Evolutionary conservation across 1,139 yeast species (phyloP), one percentile per base, ranked within the genome.

Genomic region (Saccharomyces hybrid): DNA sequence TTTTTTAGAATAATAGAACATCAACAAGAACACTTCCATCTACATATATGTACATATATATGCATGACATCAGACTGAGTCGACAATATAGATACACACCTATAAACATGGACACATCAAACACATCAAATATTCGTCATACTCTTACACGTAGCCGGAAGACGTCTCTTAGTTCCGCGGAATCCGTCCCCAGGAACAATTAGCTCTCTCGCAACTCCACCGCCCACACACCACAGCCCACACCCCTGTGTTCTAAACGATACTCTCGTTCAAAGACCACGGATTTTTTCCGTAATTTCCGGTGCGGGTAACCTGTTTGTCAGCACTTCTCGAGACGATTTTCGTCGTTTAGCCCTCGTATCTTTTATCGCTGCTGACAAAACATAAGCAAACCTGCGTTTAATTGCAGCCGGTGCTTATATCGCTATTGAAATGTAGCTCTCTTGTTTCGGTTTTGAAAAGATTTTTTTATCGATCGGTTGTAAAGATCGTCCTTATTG

Each of bases 331-430:
- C 44, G 44, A 34, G 42, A 38, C 19, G 44, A 7, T 16, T 38
- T 38, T 19, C 24, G 24, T 38, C 44, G 44, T 38, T 38, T 38
- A 38, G 11, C n/a, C 19, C 44, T 38, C 44, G 44, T 38, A 19
- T 19, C 44, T 38, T 38, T 38, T 38, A 38, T 38, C 44, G 44
- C 44, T 38, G 44, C 44, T 38, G 44, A 38, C 44, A 38, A 38
- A 19, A 38, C 44, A 38, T 16, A 16, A 24, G n/a, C 44, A 38
- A 38, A 38, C 12, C 44, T 38, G 44, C 44, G 44, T 38, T 24
- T 38, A 16, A 19, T 14, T 38, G 24, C 44, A 9, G 24, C 44
- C 44, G n/a, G 44, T 38, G 44, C 19, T 19, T 38, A 38, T 38
- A 38, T 38, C 44, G 44, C 44, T 38, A 38, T 38, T 16, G 44